Evolutionary conservation across 2,329 filamentous ascomycete species (phyloP).

Genomic region (Claviceps sorghi): DNA sequence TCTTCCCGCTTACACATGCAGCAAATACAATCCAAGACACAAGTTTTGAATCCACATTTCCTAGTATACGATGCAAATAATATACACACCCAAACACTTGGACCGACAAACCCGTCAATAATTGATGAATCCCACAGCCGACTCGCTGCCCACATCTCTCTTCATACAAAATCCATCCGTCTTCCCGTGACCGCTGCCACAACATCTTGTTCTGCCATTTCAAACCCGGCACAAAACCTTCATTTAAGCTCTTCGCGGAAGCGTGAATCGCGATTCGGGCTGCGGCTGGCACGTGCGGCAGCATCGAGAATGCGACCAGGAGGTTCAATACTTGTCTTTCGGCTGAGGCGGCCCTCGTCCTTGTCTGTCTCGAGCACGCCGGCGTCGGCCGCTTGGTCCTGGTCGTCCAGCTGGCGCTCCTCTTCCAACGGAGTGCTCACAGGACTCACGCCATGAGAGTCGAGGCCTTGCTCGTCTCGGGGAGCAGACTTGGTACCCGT

Average conservation of each 20-base stretch:
- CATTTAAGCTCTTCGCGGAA: constrained; percentile 41
- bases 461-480: constrained; percentile 9
- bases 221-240: too few species aligned
- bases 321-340: constrained; percentile 18
- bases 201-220: too few species aligned
- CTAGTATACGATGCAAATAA: too few species aligned
- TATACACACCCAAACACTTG: too few species aligned
- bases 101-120: too few species aligned
- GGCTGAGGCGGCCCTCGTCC: constrained; percentile 6
- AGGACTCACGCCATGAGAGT: constrained; percentile 24
- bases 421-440: constrained; percentile 27
- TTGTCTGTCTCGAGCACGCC: constrained; percentile 3
- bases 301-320: constrained; percentile 23
- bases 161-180: too few species aligned
- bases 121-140: neutral
- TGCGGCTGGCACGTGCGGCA: constrained; percentile 26
- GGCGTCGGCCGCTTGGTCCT: constrained; percentile 6
- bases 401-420: constrained; percentile 22
- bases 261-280: constrained; percentile 40
- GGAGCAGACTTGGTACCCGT: constrained; percentile 10
- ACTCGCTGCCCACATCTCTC: neutral
- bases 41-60: too few species aligned
- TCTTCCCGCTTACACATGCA: too few species aligned
- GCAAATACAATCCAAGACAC: too few species aligned
- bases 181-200: too few species aligned